Base-by-base conservation (phyloP, 179 eudicot species). In the Actinidia arguta region DNA sequence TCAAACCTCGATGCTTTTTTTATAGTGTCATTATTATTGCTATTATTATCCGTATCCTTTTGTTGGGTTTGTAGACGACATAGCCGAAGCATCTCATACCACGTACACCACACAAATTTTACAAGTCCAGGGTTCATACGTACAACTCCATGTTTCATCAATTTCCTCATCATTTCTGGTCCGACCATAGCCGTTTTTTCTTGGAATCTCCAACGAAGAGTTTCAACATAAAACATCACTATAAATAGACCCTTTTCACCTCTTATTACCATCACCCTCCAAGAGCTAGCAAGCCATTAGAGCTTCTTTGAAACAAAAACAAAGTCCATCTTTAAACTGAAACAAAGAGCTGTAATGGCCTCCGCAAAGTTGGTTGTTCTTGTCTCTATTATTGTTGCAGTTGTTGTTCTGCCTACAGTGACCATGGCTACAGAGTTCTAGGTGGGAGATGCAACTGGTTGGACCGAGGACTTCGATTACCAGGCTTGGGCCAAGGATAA, bases 391-490 rank as follows among this genome's bases (percentile, higher is more conserved):
- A 25, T 75, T 17, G 4, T 39, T 39, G 42, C 42, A 39, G 64
- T 9, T 5, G 51, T 67, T 51, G 42, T 67, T 47, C 66, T 42
- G 22, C 75, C 73, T 17, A 54, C 86, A 10, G 50, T 62, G 13
- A 68, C 79, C 52, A 50, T n/a, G 59, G 79, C 81, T 39, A 79
- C 48, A 6, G 58, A 83, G 17, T 72, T 31, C 14, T 25, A n/a
- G 62, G 86, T 83, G 0, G 83, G 86, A 66, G 86, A 75, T 51
- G 51, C 13, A 4, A 54, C 36, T 16, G 83, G 83, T 4, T 83
- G 86, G 86, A 79, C 80, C 44, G 48, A 58, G 16, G 36, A 75
- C 6, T 80, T 14, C 16, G 71, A 83, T 80, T 83, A 83, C 78
- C 24, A 22, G 27, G 76, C 50, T 44, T 83, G 86, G 86, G 80